These are phyloP conservation scores for Tagetes erecta DNA, from an alignment of 129 eudicot genomes.

Conservation along the genomic window DNA sequence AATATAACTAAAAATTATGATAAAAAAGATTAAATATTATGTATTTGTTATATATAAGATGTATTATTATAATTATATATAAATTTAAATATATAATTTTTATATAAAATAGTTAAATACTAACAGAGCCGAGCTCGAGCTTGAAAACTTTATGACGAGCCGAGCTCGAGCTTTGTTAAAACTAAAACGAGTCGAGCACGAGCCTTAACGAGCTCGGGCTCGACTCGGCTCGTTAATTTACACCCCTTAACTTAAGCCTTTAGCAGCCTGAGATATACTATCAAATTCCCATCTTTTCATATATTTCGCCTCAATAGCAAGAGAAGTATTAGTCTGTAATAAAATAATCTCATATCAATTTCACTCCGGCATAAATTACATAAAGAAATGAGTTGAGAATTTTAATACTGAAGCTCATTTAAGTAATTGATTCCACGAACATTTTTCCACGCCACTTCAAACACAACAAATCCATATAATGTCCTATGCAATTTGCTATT, in stretches of 20 bases:
- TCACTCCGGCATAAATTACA: background rate
- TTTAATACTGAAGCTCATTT: conserved; percentile 82
- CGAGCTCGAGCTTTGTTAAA: no score
- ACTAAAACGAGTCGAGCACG: no score
- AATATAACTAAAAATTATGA: no score
- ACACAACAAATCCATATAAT: conserved; percentile 82
- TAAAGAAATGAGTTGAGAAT: background rate
- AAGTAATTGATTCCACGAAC: conserved; percentile 87
- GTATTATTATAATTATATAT: no score
- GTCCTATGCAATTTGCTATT: conserved; percentile 77
- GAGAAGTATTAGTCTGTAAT: conserved; percentile 87
- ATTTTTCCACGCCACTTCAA: conserved; percentile 82
- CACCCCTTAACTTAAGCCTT: conserved; percentile 10
- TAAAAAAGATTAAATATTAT: no score
- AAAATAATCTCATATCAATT: background rate
- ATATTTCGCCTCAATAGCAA: conserved; percentile 77
- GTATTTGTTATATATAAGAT: no score
- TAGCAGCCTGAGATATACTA: conserved; percentile 72
- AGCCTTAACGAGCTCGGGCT: no score
- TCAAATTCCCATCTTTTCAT: conserved; percentile 98
- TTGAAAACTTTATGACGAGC: no score
- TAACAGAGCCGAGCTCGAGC: no score
- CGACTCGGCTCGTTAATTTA: no score
- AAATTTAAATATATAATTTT: no score
- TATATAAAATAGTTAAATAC: no score